phyloP scores from a whole-genome alignment of 306 rosid genomes.

The Lathyrus tuberosus region DNA sequence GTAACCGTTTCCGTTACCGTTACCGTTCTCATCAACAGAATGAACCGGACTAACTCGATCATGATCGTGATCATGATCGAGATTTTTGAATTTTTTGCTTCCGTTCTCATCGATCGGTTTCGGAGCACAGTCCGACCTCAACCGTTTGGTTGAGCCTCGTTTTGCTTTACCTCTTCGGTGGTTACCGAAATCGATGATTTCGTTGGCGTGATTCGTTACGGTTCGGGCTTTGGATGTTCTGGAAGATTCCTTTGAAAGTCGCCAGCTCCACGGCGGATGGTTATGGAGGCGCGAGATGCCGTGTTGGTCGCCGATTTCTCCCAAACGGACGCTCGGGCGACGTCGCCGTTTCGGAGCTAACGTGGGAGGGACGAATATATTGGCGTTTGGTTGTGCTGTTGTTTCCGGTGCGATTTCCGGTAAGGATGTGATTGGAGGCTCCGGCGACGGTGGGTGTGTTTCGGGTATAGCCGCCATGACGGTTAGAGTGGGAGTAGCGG shows the following conservation, averaged over 20 bases:
- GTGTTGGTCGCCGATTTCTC: slow-evolving; percentile 73
- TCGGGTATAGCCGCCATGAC: slow-evolving; percentile 67
- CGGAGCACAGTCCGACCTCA: slow-evolving; percentile 50
- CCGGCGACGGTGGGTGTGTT: slow-evolving; percentile 44
- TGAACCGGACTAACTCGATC: slow-evolving; percentile 45
- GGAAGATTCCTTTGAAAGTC: slow-evolving; percentile 45
- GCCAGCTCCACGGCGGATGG: slow-evolving; percentile 61
- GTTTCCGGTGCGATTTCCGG: slow-evolving; percentile 21
- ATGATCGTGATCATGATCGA: slow-evolving; percentile 45
- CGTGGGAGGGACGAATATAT: slow-evolving; percentile 36
- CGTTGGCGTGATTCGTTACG: slow-evolving; percentile 52
- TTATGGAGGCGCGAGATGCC: slow-evolving; percentile 48
- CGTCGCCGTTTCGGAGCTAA: slow-evolving; percentile 67
- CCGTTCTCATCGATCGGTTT: slow-evolving; percentile 39
- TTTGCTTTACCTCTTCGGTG: slow-evolving; percentile 51
- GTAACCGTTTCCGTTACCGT: slow-evolving; percentile 41
- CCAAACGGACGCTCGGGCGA: slow-evolving; percentile 76
- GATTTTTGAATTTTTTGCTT: slow-evolving; percentile 49
- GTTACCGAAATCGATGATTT: slow-evolving; percentile 45
- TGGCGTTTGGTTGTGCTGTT: slow-evolving; percentile 18
- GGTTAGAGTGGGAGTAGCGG: slow-evolving; percentile 11
- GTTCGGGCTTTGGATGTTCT: slow-evolving; percentile 58
- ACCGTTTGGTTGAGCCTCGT: slow-evolving; percentile 56
- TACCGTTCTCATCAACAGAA: slow-evolving; percentile 48
- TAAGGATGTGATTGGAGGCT: slow-evolving; percentile 43